Evolutionary conservation across 192 early-diverging fungal species (phyloP).

Genomic region (Mortierella claussenii): DNA sequence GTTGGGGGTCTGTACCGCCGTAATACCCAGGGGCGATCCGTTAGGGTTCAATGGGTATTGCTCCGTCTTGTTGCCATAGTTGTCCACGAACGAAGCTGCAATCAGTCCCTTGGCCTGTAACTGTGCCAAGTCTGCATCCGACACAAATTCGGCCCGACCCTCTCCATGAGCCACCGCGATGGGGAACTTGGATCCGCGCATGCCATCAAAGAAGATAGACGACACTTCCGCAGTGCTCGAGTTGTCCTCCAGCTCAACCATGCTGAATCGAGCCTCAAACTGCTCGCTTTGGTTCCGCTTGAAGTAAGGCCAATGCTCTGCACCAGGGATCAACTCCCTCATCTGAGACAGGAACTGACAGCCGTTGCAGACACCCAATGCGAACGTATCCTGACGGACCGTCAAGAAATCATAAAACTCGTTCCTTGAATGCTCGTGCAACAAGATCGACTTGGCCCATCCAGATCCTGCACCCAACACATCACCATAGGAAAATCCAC

Average conservation of each 20-base stretch:
- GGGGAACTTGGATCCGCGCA: conserved; percentile 90
- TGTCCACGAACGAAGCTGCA: conserved; percentile 86
- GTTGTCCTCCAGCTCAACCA: conserved; percentile 72
- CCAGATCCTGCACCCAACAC: conserved; percentile 98
- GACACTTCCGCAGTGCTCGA: conserved; percentile 2
- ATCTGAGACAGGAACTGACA: conserved; percentile 97
- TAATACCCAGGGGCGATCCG: conserved; percentile 86
- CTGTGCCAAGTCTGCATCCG: conserved; percentile 49
- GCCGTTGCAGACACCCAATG: conserved; percentile 98
- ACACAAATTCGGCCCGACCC: conserved; percentile 86
- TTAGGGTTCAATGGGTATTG: conserved; percentile 99
- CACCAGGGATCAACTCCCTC: conserved; percentile 86
- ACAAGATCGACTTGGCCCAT: conserved; percentile 94
- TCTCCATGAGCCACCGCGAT: conserved; percentile 98
- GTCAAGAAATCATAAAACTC: conserved; percentile 87
- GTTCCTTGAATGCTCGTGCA: conserved; percentile 72
- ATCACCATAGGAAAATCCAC: conserved; percentile 99
- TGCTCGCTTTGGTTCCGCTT: conserved; percentile 92
- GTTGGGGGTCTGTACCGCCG: conserved; percentile 85
- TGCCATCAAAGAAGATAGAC: conserved; percentile 89
- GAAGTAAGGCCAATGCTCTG: conserved; percentile 92
- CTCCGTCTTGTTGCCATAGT: conserved; percentile 78
- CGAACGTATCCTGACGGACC: conserved; percentile 89
- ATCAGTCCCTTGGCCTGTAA: conserved; percentile 65
- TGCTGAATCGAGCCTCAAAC: conserved; percentile 92